These are phyloP conservation scores for Euphorbia tirucalli DNA, from an alignment of 345 rosid genomes.

Conservation along the genomic window DNA sequence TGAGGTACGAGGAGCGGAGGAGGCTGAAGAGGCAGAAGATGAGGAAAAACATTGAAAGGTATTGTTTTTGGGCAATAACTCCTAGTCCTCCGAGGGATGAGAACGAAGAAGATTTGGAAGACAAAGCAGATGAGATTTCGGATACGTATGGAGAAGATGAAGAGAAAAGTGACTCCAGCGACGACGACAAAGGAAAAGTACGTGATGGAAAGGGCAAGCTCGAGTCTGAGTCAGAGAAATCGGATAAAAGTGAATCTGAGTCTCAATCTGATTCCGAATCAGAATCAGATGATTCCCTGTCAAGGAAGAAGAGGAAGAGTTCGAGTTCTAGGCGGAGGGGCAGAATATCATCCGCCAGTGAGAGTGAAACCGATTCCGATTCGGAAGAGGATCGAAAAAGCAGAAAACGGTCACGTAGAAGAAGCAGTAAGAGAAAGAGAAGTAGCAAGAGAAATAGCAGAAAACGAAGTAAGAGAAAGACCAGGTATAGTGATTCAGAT, in stretches of 20 bases:
- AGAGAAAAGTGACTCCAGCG: conserved; percentile 30
- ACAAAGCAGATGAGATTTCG: conserved; percentile 39
- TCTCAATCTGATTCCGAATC: conserved; percentile 32
- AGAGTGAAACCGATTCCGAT: conserved; percentile 44
- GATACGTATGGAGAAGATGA: conserved; percentile 34
- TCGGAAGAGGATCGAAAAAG: conserved; percentile 38
- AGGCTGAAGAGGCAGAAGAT: conserved; percentile 83
- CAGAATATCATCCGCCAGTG: conserved; percentile 34
- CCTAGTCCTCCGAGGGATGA: conserved; percentile 78
- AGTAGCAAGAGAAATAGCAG: conserved; percentile 28
- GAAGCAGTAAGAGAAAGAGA: conserved; percentile 32
- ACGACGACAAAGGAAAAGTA: conserved; percentile 33
- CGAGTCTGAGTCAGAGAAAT: conserved; percentile 41
- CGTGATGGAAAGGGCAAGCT: conserved; percentile 22
- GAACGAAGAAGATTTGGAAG: conserved; percentile 33
- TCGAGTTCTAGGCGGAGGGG: conserved; percentile 33
- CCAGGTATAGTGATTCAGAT: conserved; percentile 22
- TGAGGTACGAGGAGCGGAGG: conserved; percentile 75
- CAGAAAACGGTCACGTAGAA: conserved; percentile 32
- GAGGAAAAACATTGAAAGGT: conserved; percentile 54
- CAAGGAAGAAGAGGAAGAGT: conserved; percentile 38
- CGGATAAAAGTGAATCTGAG: conserved; percentile 30
- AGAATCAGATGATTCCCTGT: conserved; percentile 35
- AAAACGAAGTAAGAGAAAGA: conserved; percentile 28
- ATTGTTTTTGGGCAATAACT: conserved; percentile 65